A percentile compares a stretch with the other conserved stretches of the same genome.
phyloP scores from a whole-genome alignment of 495 filamentous ascomycete species.

The Penicillium dipodomyicola region DNA sequence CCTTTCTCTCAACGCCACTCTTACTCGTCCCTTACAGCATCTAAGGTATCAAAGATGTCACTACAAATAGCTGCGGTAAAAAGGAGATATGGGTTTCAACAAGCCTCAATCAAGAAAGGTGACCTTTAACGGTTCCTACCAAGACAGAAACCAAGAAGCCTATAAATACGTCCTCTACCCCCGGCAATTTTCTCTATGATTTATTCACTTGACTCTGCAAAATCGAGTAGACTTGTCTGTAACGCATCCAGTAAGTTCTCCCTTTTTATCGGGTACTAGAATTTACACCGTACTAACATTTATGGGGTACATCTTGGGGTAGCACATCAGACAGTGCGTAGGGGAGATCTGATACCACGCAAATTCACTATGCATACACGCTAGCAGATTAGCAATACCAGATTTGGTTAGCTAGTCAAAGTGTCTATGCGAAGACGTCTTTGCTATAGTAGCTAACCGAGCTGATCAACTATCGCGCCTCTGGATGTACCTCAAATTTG shows the following conservation, averaged over 20 bases:
- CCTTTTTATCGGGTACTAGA: not conserved
- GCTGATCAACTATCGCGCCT: not conserved
- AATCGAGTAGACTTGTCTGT: not conserved
- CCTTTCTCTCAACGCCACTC: not conserved
- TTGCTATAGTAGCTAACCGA: not conserved
- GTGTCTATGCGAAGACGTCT: not conserved
- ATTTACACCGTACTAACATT: not conserved
- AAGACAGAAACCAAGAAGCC: conserved; percentile 1
- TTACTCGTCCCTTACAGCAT: not conserved
- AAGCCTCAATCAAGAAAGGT: not conserved
- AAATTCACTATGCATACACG: not conserved
- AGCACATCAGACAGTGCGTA: not conserved
- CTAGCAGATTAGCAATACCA: no score
- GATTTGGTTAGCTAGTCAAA: no score
- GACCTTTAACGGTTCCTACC: not conserved
- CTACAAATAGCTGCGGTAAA: not conserved
- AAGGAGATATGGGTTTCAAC: conserved; percentile 1
- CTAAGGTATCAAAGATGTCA: not conserved
- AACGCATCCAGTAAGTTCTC: not conserved
- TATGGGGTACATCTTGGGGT: not conserved
- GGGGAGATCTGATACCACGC: not conserved
- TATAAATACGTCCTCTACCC: no score
- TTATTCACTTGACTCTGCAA: conserved; percentile 1
- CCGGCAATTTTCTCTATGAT: conserved; percentile 1
- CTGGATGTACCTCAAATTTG: not conserved